These are phyloP conservation scores for Groenewaldozyma sp. DNA, from an alignment of 1,139 yeast genomes.

Conservation along the genomic window DNA sequence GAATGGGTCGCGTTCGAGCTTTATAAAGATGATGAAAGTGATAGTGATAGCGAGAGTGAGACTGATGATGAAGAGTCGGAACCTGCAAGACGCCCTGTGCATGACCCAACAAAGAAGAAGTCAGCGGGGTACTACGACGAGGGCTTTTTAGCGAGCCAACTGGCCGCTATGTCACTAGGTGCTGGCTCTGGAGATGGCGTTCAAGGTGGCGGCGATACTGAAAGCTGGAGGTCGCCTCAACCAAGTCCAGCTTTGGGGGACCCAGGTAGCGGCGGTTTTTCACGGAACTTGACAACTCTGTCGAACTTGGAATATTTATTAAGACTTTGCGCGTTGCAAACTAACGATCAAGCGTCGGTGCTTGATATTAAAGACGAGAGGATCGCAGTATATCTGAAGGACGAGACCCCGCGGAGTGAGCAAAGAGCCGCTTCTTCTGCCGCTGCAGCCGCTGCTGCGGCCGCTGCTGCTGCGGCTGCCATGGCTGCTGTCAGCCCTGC, in stretches of 20 bases:
- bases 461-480: not conserved
- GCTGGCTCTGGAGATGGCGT: not conserved
- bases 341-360: constrained; percentile 48
- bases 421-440: not conserved
- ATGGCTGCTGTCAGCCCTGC: not conserved
- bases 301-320: constrained; percentile 59
- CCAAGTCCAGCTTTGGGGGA: constrained; percentile 8
- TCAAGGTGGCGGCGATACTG: not conserved
- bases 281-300: no score
- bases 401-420: constrained; percentile 32
- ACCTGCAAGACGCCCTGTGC: constrained; percentile 5
- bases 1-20: constrained; percentile 52
- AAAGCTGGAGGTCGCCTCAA: constrained; percentile 1
- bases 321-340: constrained; percentile 53
- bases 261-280: no score
- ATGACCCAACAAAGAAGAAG: no score
- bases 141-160: not conserved
- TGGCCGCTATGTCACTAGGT: not conserved
- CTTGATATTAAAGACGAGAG: constrained; percentile 58
- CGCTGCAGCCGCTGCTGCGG: not conserved
- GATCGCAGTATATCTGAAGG: constrained; percentile 51
- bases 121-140: not conserved
- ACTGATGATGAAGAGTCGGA: constrained; percentile 15
- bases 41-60: constrained; percentile 20
- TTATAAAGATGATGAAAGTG: constrained; percentile 26